Percentiles rank a stretch among this genome's conserved stretches.
phyloP scores from a whole-genome alignment of 495 filamentous ascomycete species.

The Penicillium canariense region DNA sequence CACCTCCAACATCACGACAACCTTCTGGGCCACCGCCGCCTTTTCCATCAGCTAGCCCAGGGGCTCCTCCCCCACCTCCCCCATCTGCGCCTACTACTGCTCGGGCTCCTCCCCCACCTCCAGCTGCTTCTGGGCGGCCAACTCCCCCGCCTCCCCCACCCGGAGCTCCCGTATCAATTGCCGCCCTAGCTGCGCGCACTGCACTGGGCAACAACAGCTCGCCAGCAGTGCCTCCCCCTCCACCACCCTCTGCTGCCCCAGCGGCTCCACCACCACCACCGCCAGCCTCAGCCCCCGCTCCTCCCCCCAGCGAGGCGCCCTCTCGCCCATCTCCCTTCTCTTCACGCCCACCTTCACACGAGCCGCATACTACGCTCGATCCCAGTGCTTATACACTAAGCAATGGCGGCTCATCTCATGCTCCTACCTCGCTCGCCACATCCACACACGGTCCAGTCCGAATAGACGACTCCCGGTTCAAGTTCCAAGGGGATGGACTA shows the following conservation, averaged over 20 bases:
- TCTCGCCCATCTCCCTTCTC: constrained; percentile 52
- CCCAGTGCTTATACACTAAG: constrained; percentile 74
- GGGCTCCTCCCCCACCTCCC: constrained; percentile 42
- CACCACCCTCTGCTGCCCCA: constrained; percentile 52
- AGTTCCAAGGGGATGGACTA: constrained; percentile 77
- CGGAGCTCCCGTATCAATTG: constrained; percentile 36
- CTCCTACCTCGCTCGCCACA: constrained; percentile 26
- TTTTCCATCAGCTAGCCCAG: constrained; percentile 40
- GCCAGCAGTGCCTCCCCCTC: constrained; percentile 40
- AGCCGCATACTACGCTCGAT: constrained; percentile 61
- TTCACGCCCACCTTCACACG: constrained; percentile 40
- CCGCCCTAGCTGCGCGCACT: constrained; percentile 44
- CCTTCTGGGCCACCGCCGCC: constrained; percentile 53
- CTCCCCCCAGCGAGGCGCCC: constrained; percentile 46
- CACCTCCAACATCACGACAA: constrained; percentile 58
- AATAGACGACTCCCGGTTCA: constrained; percentile 82
- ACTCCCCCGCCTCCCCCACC: constrained; percentile 42
- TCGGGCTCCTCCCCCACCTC: constrained; percentile 50
- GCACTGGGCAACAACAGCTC: constrained; percentile 22
- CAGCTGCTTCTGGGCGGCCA: constrained; percentile 36
- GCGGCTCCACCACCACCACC: constrained; percentile 44
- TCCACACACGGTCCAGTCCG: constrained; percentile 46
- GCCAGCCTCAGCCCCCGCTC: constrained; percentile 46
- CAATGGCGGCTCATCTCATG: constrained; percentile 48
- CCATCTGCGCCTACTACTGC: constrained; percentile 40